phyloP scores from a whole-genome alignment of 148 eudicot genomes.

The Camellia japonica region DNA sequence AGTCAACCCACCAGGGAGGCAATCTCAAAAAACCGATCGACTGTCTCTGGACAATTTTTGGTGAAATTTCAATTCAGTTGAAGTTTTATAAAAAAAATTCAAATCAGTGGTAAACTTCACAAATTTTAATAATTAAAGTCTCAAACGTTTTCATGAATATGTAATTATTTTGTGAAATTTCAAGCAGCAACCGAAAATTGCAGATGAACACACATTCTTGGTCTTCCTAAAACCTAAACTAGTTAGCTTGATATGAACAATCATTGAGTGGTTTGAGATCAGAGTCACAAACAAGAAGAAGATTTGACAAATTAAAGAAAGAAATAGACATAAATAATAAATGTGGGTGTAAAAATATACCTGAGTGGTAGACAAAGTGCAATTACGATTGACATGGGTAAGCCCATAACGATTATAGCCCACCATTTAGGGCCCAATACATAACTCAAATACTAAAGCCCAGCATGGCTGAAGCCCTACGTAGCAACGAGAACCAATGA shows the following conservation, averaged over 20 bases:
- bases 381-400: constrained; percentile 54
- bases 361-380: constrained; percentile 85
- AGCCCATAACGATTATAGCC: no score
- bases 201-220: not conserved
- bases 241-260: not conserved
- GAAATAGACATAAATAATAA: not conserved
- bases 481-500: no score
- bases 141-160: no score
- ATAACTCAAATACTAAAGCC: no score
- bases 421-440: no score
- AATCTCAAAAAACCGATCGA: not conserved
- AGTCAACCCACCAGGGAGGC: not conserved
- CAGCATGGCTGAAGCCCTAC: no score
- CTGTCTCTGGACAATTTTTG: not conserved
- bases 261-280: not conserved
- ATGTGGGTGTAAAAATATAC: constrained; percentile 8
- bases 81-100: no score
- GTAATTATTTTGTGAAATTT: not conserved
- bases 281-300: not conserved
- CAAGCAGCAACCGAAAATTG: not conserved
- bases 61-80: no score
- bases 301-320: constrained; percentile 2
- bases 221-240: not conserved
- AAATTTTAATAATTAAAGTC: no score
- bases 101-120: no score